Conservation (phyloP, 208 protist species). For the Borovskyia barvae region DNA sequence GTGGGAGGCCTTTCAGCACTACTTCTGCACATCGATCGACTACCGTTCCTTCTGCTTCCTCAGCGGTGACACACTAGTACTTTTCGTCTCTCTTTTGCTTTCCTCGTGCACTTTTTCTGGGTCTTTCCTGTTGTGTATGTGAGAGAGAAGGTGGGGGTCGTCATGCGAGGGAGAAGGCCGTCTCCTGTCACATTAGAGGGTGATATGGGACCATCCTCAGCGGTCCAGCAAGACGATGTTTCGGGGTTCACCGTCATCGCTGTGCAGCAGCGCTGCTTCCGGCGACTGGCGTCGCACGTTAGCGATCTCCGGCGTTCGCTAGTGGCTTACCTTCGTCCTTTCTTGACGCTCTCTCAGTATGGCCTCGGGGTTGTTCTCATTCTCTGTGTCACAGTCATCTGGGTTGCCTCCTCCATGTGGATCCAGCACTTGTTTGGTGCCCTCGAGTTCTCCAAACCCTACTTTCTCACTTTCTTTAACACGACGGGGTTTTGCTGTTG, state of each 20-base stretch:
- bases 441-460: conserved; percentile 82
- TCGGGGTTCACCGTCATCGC: conserved; percentile 5
- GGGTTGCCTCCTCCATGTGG: conserved; percentile 84
- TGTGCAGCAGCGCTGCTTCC: background rate
- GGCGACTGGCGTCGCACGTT: background rate
- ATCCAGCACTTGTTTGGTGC: conserved; percentile 90
- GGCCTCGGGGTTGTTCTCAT: conserved; percentile 81
- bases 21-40: too few relatives aligned
- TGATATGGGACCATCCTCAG: background rate
- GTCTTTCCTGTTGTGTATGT: too few relatives aligned
- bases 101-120: too few relatives aligned
- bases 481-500: conserved; percentile 83
- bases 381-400: conserved; percentile 87
- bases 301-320: background rate
- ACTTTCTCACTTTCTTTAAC: conserved; percentile 93
- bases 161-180: too few relatives aligned
- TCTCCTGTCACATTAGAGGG: conserved; percentile 13
- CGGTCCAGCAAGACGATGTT: background rate
- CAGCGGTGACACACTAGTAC: too few relatives aligned
- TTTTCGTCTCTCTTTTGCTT: too few relatives aligned
- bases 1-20: too few relatives aligned
- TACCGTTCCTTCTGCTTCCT: too few relatives aligned
- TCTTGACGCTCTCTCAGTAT: conserved; percentile 53
- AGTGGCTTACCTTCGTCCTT: background rate
- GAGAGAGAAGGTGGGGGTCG: too few relatives aligned